Evolutionary conservation across 2,329 filamentous ascomycete genomes (phyloP).

Genomic region (Aspergillus floridensis): DNA sequence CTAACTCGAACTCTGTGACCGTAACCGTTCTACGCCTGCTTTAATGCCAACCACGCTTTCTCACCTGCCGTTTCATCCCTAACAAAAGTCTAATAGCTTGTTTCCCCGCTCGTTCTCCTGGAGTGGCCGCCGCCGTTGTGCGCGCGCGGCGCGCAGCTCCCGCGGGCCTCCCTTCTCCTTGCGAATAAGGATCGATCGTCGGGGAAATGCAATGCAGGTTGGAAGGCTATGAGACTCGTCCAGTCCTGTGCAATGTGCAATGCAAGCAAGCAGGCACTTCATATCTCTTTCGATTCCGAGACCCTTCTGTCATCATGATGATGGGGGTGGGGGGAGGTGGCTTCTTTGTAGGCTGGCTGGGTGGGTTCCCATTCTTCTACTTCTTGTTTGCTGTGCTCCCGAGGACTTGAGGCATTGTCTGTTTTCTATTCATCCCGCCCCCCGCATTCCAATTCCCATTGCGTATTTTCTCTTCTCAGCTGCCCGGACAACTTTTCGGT

Average conservation of each 20-base stretch:
- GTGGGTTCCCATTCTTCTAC: background rate
- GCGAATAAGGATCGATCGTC: background rate
- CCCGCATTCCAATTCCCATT: background rate
- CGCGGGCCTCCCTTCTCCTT: background rate
- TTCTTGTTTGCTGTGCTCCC: background rate
- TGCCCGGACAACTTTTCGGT: background rate
- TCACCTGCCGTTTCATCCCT: background rate
- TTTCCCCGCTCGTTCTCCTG: background rate
- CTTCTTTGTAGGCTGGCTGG: background rate
- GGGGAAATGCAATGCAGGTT: background rate
- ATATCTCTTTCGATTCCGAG: background rate
- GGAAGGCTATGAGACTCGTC: background rate
- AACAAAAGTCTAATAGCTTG: background rate
- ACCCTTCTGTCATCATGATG: background rate
- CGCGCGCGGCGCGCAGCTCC: background rate
- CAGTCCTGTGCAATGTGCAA: background rate
- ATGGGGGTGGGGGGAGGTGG: background rate
- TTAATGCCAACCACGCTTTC: background rate
- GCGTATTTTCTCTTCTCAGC: background rate
- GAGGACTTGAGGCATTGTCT: background rate
- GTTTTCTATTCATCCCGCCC: background rate
- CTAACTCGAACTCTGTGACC: background rate
- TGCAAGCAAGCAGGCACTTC: background rate
- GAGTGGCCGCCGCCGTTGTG: background rate
- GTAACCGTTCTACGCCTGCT: background rate